Percentiles rank a stretch among this genome's conserved stretches.
Conservation (phyloP, 805 yeast species). For the Clavispora santaluciae region DNA sequence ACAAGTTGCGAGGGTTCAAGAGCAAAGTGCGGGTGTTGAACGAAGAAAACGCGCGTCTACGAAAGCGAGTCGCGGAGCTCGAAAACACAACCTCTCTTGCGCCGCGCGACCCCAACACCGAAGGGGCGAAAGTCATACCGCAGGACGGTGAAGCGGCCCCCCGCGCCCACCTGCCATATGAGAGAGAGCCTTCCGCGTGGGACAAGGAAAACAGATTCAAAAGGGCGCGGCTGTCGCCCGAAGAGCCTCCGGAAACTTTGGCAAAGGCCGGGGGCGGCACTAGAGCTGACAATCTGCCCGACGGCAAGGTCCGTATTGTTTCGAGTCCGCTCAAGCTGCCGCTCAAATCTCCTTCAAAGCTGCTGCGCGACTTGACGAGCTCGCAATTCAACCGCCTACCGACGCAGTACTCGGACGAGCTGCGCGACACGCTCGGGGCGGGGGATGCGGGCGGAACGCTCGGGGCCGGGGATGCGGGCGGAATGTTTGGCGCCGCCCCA, state of each 20-base stretch:
- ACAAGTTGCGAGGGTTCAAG: slow-evolving; percentile 10
- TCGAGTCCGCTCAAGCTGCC: slow-evolving; percentile 13
- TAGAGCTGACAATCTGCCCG: too few relatives aligned
- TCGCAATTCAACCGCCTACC: slow-evolving; percentile 17
- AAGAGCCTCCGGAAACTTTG: too few relatives aligned
- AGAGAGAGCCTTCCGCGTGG: too few relatives aligned
- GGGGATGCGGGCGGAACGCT: not conserved
- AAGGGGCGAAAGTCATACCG: too few relatives aligned
- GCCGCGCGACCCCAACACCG: not conserved
- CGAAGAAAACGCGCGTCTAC: slow-evolving; percentile 9
- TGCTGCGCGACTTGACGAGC: slow-evolving; percentile 11
- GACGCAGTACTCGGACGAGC: slow-evolving; percentile 16
- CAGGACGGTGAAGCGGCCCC: too few relatives aligned
- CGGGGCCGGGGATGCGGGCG: not conserved
- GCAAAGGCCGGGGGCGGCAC: too few relatives aligned
- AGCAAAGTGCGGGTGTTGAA: slow-evolving; percentile 6
- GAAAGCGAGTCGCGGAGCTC: slow-evolving; percentile 1
- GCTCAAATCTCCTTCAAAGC: not conserved
- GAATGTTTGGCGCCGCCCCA: too few relatives aligned
- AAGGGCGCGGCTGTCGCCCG: too few relatives aligned
- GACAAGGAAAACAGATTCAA: too few relatives aligned
- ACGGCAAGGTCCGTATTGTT: slow-evolving; percentile 6
- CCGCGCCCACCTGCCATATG: too few relatives aligned
- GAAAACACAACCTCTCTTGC: not conserved
- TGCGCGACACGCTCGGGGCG: not conserved